Evolutionary conservation across 208 protist species (phyloP), one percentile per base, ranked within the genome.

Genomic region (Acanthamoeba royreba): DNA sequence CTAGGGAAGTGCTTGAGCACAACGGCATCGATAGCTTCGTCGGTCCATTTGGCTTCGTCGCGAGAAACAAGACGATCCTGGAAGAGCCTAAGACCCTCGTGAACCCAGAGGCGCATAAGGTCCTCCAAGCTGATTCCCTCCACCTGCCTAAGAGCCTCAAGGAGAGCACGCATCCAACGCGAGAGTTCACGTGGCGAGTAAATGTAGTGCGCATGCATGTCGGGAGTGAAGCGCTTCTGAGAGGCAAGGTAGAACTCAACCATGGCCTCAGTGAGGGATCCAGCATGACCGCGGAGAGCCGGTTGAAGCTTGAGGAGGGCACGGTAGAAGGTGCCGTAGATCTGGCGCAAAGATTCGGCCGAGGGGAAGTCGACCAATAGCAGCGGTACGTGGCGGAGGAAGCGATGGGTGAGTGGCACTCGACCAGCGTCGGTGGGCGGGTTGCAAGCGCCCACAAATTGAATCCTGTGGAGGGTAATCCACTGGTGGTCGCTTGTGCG

Each of bases 361-460:
- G 98, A 98, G 13, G 99, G 99, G 96, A 99, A 99, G 96, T 99
- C 99, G 11, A 99, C 99, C 28, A 99, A 97, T 28, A 99, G 95
- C 25, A 99, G 97, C 38, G 99, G 98, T 1, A 98, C 97, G 97
- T 99, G 99, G 19, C 99, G 98, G 38, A 99, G 96, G 94, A 99
- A 99, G 45, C 99, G 97, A 35, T 97, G 95, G 8, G 97, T 97
- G 35, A 99, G 96, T 28, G 98, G 97, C 45, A 99, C 98, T 92
- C 99, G 98, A 53, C 99, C 99, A 11, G 98, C 96, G 96, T 99
- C 99, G 1, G 99, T 99, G n/a, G 99, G 99, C 43, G 99, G 99
- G 95, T 99, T 99, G 94, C 98, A 99, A 13, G 98, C 98, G 47
- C 97, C 97, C 28, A 99, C 98, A 43, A 99, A 97, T 95, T 99